Percentiles rank a stretch among this genome's conserved stretches.
phyloP scores from a whole-genome alignment of 495 filamentous ascomycete genomes.

The Penicillium cinerascens region DNA sequence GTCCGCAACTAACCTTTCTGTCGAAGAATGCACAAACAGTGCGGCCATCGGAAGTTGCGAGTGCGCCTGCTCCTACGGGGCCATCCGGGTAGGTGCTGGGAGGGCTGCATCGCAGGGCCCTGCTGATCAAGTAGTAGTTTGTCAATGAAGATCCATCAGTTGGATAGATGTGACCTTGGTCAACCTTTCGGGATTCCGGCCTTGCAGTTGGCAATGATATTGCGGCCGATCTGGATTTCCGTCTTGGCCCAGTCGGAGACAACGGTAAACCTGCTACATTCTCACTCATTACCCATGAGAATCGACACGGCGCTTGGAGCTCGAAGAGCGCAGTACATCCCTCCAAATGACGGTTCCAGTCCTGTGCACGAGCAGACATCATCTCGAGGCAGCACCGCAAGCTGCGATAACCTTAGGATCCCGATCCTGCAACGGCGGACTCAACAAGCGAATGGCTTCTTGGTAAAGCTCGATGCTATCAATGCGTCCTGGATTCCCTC shows the following conservation, averaged over 20 bases:
- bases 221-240: constrained; percentile 15
- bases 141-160: constrained; percentile 26
- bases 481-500: constrained; percentile 29
- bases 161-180: constrained; percentile 33
- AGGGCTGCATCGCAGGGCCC: background rate
- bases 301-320: background rate
- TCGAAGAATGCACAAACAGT: constrained; percentile 38
- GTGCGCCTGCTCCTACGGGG: constrained; percentile 16
- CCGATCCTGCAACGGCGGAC: constrained; percentile 32
- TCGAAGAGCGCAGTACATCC: constrained; percentile 47
- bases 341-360: constrained; percentile 47
- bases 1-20: constrained; percentile 37
- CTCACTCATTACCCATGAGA: background rate
- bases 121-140: constrained; percentile 19
- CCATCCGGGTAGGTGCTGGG: constrained; percentile 21
- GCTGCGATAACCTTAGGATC: constrained; percentile 41
- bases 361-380: constrained; percentile 45
- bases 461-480: constrained; percentile 46
- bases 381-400: constrained; percentile 45
- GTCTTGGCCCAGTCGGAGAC: constrained; percentile 27
- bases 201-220: constrained; percentile 26
- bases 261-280: constrained; percentile 14
- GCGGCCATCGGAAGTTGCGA: constrained; percentile 6
- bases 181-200: constrained; percentile 31
- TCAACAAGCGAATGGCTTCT: constrained; percentile 41